Evolutionary conservation across 805 yeast genomes (phyloP), one percentile per base, ranked within the genome.

Genomic region (Monosporozyma solicola): DNA sequence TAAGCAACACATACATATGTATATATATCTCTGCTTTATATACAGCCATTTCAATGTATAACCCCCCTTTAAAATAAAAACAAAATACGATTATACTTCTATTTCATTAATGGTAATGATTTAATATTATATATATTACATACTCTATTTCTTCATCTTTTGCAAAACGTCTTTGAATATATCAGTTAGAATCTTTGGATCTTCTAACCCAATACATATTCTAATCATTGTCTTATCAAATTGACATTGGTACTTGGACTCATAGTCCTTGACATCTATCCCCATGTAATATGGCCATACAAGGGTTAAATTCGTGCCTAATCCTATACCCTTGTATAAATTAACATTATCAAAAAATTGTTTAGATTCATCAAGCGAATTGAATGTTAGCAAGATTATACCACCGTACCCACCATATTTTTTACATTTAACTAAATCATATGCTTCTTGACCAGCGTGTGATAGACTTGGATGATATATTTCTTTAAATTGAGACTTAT

Each of bases 401-500:
- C 96, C 95, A 45, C 97, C 97, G 63, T 90, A 91, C 0, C 97
- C 97, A 31, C 95, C 95, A 22, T 74, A 72, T 5, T 74, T 65
- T n/a, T 80, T 82, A 50, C 68, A 60, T 61, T 80, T 84, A 43
- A 87, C 72, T 3, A 70, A 77, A 58, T 91, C 96, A 66, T 88
- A 94, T 2, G 27, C n/a, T 15, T 33, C 32, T 9, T 16, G 20
- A 15, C 43, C 41, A 3, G 44, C 66, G 4, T 71, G 66, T 8
- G 59, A 61, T 41, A 78, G 65, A 6, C 77, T 74, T 13, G 99
- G 99, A 65, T 91, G 88, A 66, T 68, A 88, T 2, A 92, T 78
- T 45, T 77, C 70, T 45, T 82, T 77, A 54, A 92, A 79, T 52
- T 86, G 66, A 47, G 64, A 64, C 22, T 61, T 74, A 46, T 75